Evolutionary conservation across 2,329 filamentous ascomycete species (phyloP).

Genomic region (Cladosporium sp.): DNA sequence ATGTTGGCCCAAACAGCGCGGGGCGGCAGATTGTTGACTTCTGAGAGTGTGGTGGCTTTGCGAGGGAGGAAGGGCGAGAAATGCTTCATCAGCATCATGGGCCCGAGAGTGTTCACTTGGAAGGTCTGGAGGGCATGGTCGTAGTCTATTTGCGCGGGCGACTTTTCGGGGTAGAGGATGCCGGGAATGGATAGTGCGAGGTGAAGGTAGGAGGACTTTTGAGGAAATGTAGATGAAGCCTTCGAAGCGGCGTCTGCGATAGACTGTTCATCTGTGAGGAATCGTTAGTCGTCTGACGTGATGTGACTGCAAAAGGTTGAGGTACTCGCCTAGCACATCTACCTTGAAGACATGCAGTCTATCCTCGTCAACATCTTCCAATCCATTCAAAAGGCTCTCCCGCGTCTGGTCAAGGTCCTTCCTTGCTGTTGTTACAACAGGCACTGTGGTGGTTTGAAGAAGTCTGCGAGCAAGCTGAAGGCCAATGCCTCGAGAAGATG

Average conservation of each 20-base stretch:
- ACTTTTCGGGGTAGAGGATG: conserved; percentile 69
- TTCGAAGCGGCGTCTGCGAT: conserved; percentile 54
- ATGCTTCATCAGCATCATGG: conserved; percentile 72
- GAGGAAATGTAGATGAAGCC: conserved; percentile 28
- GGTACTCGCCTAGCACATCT: conserved; percentile 52
- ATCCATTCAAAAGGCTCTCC: conserved; percentile 47
- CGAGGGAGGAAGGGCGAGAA: conserved; percentile 66
- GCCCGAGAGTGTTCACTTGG: conserved; percentile 68
- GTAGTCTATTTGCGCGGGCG: conserved; percentile 60
- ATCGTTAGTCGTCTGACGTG: background rate
- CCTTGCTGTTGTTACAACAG: conserved; percentile 58
- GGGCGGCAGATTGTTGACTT: conserved; percentile 39
- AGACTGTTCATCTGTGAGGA: conserved; percentile 54
- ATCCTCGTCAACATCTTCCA: conserved; percentile 43
- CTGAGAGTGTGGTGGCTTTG: conserved; percentile 42
- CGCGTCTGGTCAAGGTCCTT: conserved; percentile 48
- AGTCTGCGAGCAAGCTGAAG: conserved; percentile 57
- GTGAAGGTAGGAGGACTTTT: conserved; percentile 55
- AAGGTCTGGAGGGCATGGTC: conserved; percentile 63
- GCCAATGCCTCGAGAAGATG: conserved; percentile 61
- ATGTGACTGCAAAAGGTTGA: background rate
- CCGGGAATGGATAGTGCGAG: conserved; percentile 68
- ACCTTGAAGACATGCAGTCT: conserved; percentile 51
- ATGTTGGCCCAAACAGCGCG: conserved; percentile 66
- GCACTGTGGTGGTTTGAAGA: conserved; percentile 53